Evolutionary conservation across 2,329 filamentous ascomycete genomes (phyloP).

Genomic region (Westerdykella sp.): DNA sequence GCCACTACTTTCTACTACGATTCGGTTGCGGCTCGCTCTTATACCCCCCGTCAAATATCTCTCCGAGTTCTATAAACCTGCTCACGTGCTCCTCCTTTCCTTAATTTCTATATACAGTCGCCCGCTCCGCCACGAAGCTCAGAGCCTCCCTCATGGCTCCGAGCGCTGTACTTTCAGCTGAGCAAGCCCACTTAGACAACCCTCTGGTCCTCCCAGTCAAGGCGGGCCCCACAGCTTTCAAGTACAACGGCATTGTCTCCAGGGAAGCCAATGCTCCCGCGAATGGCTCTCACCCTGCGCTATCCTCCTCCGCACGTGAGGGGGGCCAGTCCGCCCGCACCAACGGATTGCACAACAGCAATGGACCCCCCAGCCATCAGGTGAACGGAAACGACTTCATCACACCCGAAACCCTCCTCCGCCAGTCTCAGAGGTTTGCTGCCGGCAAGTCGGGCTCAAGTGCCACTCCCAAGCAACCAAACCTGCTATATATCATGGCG

Average conservation of each 20-base stretch:
- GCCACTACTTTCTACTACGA: neutral
- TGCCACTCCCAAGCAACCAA: constrained; percentile 48
- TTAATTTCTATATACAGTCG: neutral
- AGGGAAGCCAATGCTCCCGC: neutral
- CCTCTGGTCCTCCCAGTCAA: neutral
- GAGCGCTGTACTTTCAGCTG: constrained; percentile 1
- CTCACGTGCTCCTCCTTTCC: neutral
- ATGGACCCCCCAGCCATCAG: constrained; percentile 9
- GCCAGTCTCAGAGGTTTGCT: constrained; percentile 22
- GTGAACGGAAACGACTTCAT: constrained; percentile 17
- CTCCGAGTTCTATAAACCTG: too few relatives aligned
- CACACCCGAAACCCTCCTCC: constrained; percentile 22
- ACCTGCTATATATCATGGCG: constrained; percentile 92
- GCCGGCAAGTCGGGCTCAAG: constrained; percentile 9
- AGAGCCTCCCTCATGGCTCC: constrained; percentile 1
- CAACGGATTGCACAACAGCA: constrained; percentile 9
- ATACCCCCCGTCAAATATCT: too few relatives aligned
- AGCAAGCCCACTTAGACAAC: neutral
- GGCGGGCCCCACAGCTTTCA: neutral
- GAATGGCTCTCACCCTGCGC: neutral
- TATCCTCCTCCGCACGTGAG: neutral
- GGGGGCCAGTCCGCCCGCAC: constrained; percentile 3
- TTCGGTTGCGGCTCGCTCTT: neutral
- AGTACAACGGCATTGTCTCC: neutral
- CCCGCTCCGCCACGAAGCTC: neutral